Evolutionary conservation across 148 eudicot species (phyloP), one percentile per base, ranked within the genome.

Genomic region (Drosera capensis): DNA sequence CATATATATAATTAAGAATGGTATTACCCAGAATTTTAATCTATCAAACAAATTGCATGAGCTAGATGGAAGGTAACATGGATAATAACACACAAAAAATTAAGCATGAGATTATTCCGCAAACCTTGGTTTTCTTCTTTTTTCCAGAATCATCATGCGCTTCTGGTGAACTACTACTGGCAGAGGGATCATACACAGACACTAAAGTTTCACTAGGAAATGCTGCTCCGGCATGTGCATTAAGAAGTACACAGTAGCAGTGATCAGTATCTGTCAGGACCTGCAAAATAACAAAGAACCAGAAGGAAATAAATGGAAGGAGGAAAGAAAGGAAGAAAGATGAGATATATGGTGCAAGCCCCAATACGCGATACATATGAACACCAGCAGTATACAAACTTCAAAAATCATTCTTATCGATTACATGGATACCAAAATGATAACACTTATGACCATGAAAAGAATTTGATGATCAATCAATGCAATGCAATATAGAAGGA

Each of bases 191-290:
- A 37, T 62, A 58, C 56, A 43, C 59, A 37, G 59, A 58, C 56
- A 43, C 60, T 25, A 48, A 18, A 13, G 43, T 67, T 43, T 76
- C 80, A 70, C 40, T 57, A 23, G 99, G 95, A 72, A 85, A 85
- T 48, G 94, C 99, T 48, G 94, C 94, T 52, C 95, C 99, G 57
- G 62, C 78, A 58, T 75, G 72, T 38, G 95, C 93, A 74, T 92
- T 78, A 38, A 92, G 85, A 55, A 92, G 68, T 20, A 92, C 99
- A 68, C 99, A 92, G 52, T 81, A 92, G 67, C 99, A 92, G 54
- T 92, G 99, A 53, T 92, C 94, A 22, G 76, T 49, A 54, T 85
- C 95, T n/a, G 94, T 80, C 66, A 92, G 65, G 59, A 92, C 99
- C 99, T 92, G 77, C 22, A 73, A 53, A 49, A 45, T 8, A 48